phyloP scores from a whole-genome alignment of 768 basidiomycete species.

The Pulveroboletus sp. region DNA sequence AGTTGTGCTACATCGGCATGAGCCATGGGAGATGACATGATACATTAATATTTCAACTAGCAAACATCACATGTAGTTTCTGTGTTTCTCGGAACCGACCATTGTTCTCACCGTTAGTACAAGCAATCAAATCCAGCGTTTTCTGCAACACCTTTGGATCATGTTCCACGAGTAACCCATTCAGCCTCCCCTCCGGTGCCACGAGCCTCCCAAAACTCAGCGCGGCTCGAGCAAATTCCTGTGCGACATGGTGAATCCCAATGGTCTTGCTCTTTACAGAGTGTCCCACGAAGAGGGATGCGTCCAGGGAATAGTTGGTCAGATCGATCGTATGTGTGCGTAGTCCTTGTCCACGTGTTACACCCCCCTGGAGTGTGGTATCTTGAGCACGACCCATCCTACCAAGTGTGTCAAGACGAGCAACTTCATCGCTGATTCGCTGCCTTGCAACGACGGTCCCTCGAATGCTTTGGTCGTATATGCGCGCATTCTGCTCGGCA shows the following conservation, averaged over 20 bases:
- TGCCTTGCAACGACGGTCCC: conserved; percentile 2
- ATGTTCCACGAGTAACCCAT: conserved; percentile 2
- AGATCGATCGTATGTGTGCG: conserved; percentile 15
- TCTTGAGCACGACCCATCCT: conserved; percentile 2
- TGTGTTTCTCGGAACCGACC: background rate
- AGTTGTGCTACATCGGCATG: no score
- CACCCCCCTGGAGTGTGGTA: conserved; percentile 4
- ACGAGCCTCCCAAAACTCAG: conserved; percentile 10
- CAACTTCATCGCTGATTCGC: conserved; percentile 2
- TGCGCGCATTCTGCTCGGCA: conserved; percentile 1
- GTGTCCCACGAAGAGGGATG: conserved; percentile 14
- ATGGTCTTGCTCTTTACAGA: conserved; percentile 15
- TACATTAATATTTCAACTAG: no score
- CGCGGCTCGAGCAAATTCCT: conserved; percentile 6
- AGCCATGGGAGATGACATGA: no score
- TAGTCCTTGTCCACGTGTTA: conserved; percentile 4
- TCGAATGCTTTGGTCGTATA: conserved; percentile 8
- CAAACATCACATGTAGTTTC: conserved; percentile 6
- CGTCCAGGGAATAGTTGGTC: conserved; percentile 14
- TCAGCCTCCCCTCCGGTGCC: conserved; percentile 1
- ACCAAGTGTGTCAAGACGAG: conserved; percentile 4
- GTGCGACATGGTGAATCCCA: conserved; percentile 7
- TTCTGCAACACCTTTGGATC: conserved; percentile 7
- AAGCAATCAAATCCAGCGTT: conserved; percentile 12
- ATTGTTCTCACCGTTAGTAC: background rate